A percentile compares a stretch with the other conserved stretches of the same genome.
These are phyloP conservation scores for Trypanosoma mega DNA, from an alignment of 208 protist genomes.

Conservation along the genomic window DNA sequence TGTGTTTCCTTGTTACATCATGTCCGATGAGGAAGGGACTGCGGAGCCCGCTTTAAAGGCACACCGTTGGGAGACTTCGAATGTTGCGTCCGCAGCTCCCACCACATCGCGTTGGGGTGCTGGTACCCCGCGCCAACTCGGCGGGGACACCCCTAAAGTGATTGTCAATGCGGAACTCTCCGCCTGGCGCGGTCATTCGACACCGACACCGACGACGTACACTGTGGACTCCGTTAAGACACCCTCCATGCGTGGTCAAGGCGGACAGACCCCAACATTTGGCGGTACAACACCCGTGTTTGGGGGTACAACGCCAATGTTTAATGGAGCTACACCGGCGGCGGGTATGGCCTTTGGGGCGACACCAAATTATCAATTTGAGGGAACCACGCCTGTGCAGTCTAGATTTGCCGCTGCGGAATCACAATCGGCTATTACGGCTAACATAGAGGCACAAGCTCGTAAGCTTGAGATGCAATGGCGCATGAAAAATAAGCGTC, in stretches of 20 bases:
- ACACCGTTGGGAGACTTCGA: slow-evolving; percentile 59
- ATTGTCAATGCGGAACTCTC: slow-evolving; percentile 39
- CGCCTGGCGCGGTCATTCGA: slow-evolving; percentile 74
- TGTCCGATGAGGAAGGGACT: slow-evolving; percentile 25
- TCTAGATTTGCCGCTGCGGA: slow-evolving; percentile 65
- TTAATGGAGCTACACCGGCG: slow-evolving; percentile 32
- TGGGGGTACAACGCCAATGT: slow-evolving; percentile 30
- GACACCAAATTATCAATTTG: slow-evolving; percentile 90
- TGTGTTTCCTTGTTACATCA: neutral
- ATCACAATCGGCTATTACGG: slow-evolving; percentile 61
- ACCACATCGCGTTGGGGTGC: slow-evolving; percentile 65
- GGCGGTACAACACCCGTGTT: slow-evolving; percentile 42
- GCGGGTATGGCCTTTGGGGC: slow-evolving; percentile 46
- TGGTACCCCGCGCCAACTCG: slow-evolving; percentile 77
- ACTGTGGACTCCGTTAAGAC: slow-evolving; percentile 52
- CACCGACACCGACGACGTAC: slow-evolving; percentile 56
- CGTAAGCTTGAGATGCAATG: slow-evolving; percentile 81
- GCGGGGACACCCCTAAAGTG: slow-evolving; percentile 59
- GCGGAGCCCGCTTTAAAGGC: slow-evolving; percentile 46
- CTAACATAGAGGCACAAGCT: slow-evolving; percentile 73
- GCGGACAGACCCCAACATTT: slow-evolving; percentile 23
- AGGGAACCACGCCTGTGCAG: slow-evolving; percentile 79
- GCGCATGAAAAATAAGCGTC: slow-evolving; percentile 79
- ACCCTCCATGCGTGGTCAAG: slow-evolving; percentile 28
- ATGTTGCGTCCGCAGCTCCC: slow-evolving; percentile 21